Conservation (phyloP, 2,329 filamentous ascomycete species). For the Hypoxylon rubiginosum region DNA sequence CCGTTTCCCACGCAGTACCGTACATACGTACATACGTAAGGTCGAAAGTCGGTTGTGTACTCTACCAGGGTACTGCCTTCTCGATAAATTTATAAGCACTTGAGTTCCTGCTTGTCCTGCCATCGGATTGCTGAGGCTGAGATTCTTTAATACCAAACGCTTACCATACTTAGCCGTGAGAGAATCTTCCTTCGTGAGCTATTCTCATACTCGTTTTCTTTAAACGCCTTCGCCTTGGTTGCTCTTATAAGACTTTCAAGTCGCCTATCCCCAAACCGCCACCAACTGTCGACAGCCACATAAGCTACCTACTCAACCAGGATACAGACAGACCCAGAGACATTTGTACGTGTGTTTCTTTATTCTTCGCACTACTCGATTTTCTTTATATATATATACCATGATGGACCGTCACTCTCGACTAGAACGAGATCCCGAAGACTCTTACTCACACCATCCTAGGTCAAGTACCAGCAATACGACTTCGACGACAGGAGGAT, state of each 20-base stretch:
- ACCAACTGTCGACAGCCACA: constrained; percentile 25
- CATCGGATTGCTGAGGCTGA: constrained; percentile 48
- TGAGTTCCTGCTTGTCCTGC: constrained; percentile 45
- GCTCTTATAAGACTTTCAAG: constrained; percentile 41
- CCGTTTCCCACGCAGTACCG: constrained; percentile 39
- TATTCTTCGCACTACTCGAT: constrained; percentile 32
- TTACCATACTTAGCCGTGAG: constrained; percentile 46
- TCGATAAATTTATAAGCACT: constrained; percentile 49
- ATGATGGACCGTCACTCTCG: constrained; percentile 50
- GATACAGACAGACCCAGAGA: constrained; percentile 23
- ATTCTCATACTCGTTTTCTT: constrained; percentile 40
- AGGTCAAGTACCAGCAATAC: constrained; percentile 52
- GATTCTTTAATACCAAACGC: constrained; percentile 47
- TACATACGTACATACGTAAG: constrained; percentile 39
- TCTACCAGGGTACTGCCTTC: constrained; percentile 42
- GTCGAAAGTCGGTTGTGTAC: constrained; percentile 40
- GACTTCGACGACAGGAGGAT: constrained; percentile 49
- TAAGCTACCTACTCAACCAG: constrained; percentile 26
- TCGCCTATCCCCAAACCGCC: constrained; percentile 28
- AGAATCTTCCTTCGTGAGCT: constrained; percentile 38
- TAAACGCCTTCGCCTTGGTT: constrained; percentile 34
- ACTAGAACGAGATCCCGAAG: constrained; percentile 46
- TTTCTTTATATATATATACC: constrained; percentile 36
- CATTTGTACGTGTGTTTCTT: constrained; percentile 50
- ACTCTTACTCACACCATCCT: constrained; percentile 54